Evolutionary conservation across 1,284 basidiomycete species (phyloP).

Genomic region (Entoloma clypeatum): DNA sequence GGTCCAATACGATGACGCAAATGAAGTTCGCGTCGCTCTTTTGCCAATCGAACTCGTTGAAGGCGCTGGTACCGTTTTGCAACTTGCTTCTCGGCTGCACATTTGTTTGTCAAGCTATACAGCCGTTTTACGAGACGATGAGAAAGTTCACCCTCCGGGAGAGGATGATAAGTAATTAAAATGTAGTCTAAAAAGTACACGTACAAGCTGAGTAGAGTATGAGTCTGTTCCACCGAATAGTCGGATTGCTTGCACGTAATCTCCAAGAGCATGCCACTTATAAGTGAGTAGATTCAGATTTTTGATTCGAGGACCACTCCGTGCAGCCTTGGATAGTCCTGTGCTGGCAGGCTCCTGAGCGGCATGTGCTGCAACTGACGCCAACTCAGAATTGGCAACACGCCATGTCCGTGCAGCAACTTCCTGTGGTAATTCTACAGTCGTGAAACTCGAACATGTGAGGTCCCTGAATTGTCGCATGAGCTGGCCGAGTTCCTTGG

Average conservation of each 20-base stretch:
- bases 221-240: conserved; percentile 31
- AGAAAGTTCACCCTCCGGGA: conserved; percentile 27
- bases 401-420: conserved; percentile 21
- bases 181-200: neutral
- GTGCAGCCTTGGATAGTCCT: too few species aligned
- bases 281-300: conserved; percentile 28
- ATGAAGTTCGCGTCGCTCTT: neutral
- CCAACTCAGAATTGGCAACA: too few species aligned
- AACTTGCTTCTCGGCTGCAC: conserved; percentile 21
- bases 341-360: too few species aligned
- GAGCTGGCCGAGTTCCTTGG: conserved; percentile 21
- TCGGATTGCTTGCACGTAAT: conserved; percentile 28
- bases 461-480: conserved; percentile 25
- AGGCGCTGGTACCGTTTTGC: conserved; percentile 9
- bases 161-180: conserved; percentile 4
- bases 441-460: conserved; percentile 21
- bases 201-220: conserved; percentile 29
- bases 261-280: conserved; percentile 35
- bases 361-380: too few species aligned
- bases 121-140: conserved; percentile 26
- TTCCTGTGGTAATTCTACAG: conserved; percentile 28
- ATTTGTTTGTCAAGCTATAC: conserved; percentile 28
- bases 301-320: conserved; percentile 9
- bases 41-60: neutral
- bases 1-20: too few species aligned